Percentiles rank a stretch among this genome's conserved stretches.
phyloP scores from a whole-genome alignment of 2,329 filamentous ascomycete genomes.

The Fusarium globosum region DNA sequence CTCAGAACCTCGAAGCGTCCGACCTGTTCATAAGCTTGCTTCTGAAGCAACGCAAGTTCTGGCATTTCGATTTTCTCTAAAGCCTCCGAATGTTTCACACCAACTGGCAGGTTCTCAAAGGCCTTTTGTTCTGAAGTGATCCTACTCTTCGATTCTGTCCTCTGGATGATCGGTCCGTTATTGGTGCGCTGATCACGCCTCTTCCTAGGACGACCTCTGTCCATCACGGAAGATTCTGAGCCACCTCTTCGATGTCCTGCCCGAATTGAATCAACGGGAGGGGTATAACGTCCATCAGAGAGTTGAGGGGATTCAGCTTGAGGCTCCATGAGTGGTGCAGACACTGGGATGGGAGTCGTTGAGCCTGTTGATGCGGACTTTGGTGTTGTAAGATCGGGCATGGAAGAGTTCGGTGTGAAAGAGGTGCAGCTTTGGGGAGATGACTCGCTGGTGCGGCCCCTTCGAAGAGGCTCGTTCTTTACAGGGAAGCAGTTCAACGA shows the following conservation, averaged over 20 bases:
- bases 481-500: conserved; percentile 60
- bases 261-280: conserved; percentile 40
- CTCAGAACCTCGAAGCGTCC: conserved; percentile 73
- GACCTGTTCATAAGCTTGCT: conserved; percentile 71
- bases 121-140: conserved; percentile 65
- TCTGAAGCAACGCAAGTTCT: conserved; percentile 65
- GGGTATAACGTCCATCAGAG: conserved; percentile 53
- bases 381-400: conserved; percentile 55
- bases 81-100: conserved; percentile 66
- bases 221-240: conserved; percentile 69
- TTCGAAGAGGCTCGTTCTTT: conserved; percentile 57
- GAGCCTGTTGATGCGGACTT: conserved; percentile 55
- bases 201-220: conserved; percentile 70
- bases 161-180: conserved; percentile 52
- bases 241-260: conserved; percentile 61
- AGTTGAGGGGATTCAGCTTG: conserved; percentile 56
- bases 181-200: conserved; percentile 57
- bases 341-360: conserved; percentile 60
- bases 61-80: conserved; percentile 56
- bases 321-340: conserved; percentile 58
- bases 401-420: conserved; percentile 50
- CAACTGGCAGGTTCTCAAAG: conserved; percentile 71
- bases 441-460: conserved; percentile 59
- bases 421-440: conserved; percentile 56
- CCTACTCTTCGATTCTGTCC: conserved; percentile 57